Evolutionary conservation across 805 yeast genomes (phyloP), one percentile per base, ranked within the genome.

Genomic region (Citeromyces matritensis): DNA sequence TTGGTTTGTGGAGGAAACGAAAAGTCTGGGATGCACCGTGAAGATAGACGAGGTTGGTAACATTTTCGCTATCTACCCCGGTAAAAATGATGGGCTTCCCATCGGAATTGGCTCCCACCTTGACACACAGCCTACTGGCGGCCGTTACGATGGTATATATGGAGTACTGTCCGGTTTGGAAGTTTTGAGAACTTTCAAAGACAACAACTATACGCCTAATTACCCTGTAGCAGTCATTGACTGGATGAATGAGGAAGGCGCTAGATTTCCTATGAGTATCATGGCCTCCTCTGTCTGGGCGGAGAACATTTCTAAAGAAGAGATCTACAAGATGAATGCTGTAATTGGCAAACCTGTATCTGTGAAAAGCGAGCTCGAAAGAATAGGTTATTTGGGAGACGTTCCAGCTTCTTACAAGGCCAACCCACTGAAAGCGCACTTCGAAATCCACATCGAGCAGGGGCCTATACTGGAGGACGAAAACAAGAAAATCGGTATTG

Each of bases 201-300:
- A 70, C 11, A 69, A 71, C 46, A 55, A 60, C 27, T 63, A 53
- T 42, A 58, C 55, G 8, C 82, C 86, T n/a, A 63, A 71, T 33
- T 75, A 59, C 38, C 84, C 84, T 6, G 64, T 77, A 34, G 73
- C 76, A 5, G 60, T 73, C 4, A 62, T 77, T 26, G 62, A 69
- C 43, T 77, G 86, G 86, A 72, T 74, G 48, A 77, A 77, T 43
- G 86, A 77, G 45, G 86, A 77, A 53, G 86, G 86, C 35, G 84
- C 85, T 0, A 52, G 86, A 31, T 77, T 75, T 43, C 81, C 84
- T n/a, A 58, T 67, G 51, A 61, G 76, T 28, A 62, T 73, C 48
- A 73, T 76, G 67, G 66, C 78, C 3, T 68, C 78, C 4, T 63
- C 74, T 9, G 81, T 74, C 2, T 77, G 80, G 80, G 69, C 81